Evolutionary conservation across 164 flowering plant species (phyloP).

Genomic region (grape (Vitis vinifera)): DNA sequence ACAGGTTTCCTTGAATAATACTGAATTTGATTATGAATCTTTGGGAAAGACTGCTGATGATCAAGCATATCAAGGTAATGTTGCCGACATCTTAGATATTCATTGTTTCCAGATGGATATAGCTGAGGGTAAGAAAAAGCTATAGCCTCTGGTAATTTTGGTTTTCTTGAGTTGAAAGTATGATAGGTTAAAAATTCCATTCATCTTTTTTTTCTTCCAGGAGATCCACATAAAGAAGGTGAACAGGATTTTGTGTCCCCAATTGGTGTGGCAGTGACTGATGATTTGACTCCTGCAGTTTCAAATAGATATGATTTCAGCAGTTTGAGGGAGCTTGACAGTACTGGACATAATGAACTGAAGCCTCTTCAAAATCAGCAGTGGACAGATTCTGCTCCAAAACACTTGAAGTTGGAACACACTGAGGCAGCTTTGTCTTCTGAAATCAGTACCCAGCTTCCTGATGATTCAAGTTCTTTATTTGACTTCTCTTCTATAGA

Average conservation of each 20-base stretch:
- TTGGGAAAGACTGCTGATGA: slow-evolving; percentile 15
- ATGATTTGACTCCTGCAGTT: neutral
- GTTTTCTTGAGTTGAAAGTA: no score
- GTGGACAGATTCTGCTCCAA: slow-evolving; percentile 14
- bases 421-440: slow-evolving; percentile 19
- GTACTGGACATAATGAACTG: slow-evolving; percentile 9
- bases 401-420: slow-evolving; percentile 20
- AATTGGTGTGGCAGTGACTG: neutral
- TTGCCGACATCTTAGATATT: slow-evolving; percentile 15
- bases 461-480: slow-evolving; percentile 45
- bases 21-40: slow-evolving; percentile 20
- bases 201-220: slow-evolving; percentile 20
- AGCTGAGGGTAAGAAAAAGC: slow-evolving; percentile 22
- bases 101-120: slow-evolving; percentile 4
- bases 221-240: slow-evolving; percentile 15
- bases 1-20: slow-evolving; percentile 13
- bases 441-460: slow-evolving; percentile 33
- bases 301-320: slow-evolving; percentile 10
- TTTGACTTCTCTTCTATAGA: slow-evolving; percentile 30
- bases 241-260: slow-evolving; percentile 7
- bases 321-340: slow-evolving; percentile 16
- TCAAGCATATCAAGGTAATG: slow-evolving; percentile 23
- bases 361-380: slow-evolving; percentile 6
- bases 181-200: no score
- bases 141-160: neutral